Conservation (phyloP, 139 green algal genomes). For the Micromonas commoda region DNA sequence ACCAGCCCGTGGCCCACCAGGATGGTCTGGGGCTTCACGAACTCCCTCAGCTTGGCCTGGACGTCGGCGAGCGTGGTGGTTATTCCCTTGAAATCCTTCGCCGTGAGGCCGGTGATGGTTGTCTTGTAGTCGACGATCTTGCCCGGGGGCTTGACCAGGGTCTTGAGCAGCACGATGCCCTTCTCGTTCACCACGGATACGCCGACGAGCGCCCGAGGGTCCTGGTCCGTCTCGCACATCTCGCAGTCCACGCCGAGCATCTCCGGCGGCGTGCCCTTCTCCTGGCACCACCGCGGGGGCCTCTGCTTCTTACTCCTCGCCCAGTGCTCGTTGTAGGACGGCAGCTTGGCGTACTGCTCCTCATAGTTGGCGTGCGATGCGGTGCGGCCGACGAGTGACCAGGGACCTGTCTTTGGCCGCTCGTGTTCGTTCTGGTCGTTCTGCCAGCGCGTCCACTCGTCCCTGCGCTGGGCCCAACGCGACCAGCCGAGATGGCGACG, state of each 20-base stretch:
- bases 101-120: slow-evolving; percentile 34
- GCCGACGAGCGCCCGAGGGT: slow-evolving; percentile 11
- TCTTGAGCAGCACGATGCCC: slow-evolving; percentile 19
- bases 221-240: slow-evolving; percentile 34
- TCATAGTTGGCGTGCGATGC: background rate
- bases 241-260: slow-evolving; percentile 41
- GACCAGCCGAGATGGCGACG: background rate
- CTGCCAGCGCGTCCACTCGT: background rate
- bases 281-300: slow-evolving; percentile 15
- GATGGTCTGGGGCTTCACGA: slow-evolving; percentile 31
- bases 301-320: background rate
- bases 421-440: background rate
- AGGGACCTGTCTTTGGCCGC: background rate
- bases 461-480: background rate
- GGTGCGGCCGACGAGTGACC: background rate
- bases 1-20: slow-evolving; percentile 42
- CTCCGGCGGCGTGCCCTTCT: slow-evolving; percentile 2
- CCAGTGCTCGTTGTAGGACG: slow-evolving; percentile 5
- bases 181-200: slow-evolving; percentile 29
- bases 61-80: slow-evolving; percentile 31
- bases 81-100: slow-evolving; percentile 22
- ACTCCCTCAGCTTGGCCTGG: slow-evolving; percentile 20
- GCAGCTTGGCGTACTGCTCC: background rate
- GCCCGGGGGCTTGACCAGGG: slow-evolving; percentile 21
- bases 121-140: slow-evolving; percentile 34